Percentiles rank a stretch among this genome's conserved stretches.
Evolutionary conservation across 441 rosid genomes (phyloP).

Genomic region (Jatropha podagrica): DNA sequence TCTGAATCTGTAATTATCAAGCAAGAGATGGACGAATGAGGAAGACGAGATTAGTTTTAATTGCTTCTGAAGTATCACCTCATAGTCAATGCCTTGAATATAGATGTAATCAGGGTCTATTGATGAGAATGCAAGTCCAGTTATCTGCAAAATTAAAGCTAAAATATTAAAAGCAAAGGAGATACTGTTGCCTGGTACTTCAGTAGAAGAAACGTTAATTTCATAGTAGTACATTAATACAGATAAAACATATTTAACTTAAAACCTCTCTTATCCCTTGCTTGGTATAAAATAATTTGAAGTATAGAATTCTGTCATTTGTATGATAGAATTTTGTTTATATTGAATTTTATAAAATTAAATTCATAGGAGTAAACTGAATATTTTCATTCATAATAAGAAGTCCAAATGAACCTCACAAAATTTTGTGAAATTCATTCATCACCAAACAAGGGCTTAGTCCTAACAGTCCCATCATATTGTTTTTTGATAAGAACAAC

Average conservation of each 20-base stretch:
- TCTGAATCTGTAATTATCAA: background rate
- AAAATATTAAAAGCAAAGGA: background rate
- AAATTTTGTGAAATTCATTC: too few species aligned
- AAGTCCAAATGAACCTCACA: too few species aligned
- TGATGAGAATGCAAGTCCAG: conserved; percentile 65
- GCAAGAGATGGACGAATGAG: background rate
- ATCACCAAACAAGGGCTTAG: background rate
- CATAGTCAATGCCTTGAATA: conserved; percentile 68
- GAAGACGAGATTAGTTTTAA: background rate
- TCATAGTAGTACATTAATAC: background rate
- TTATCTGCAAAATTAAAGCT: conserved; percentile 40
- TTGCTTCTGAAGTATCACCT: conserved; percentile 40
- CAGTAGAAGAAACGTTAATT: background rate
- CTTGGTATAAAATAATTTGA: too few species aligned
- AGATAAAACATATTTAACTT: conserved; percentile 1
- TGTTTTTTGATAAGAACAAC: background rate
- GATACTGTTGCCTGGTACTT: background rate
- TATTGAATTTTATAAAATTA: too few species aligned
- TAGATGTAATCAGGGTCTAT: conserved; percentile 52
- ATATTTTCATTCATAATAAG: too few species aligned
- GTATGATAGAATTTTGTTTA: too few species aligned
- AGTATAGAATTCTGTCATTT: too few species aligned
- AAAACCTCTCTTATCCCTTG: background rate
- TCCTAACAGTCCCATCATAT: background rate
- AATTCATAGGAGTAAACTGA: too few species aligned